Evolutionary conservation across 768 basidiomycete species (phyloP), one percentile per base, ranked within the genome.

Genomic region (Suillus ampliporus): DNA sequence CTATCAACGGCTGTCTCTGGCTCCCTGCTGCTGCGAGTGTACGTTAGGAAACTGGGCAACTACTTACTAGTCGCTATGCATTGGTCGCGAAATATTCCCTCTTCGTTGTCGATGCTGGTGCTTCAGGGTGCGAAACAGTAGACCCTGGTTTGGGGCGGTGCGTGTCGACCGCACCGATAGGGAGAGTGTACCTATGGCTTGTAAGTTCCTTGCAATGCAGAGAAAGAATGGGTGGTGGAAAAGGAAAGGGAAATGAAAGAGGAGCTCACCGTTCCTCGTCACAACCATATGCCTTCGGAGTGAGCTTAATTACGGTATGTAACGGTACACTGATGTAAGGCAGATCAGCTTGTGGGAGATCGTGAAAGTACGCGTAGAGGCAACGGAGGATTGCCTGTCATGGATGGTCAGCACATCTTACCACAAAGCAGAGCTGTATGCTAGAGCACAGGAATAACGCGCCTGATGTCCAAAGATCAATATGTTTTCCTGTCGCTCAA

Each of bases 311-410:
- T 41, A 99, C 91, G 0, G 97, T 99, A 73, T 99, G 97, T 61
- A 97, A 77, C 1, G 95, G 95, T 51, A 98, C 95, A 80, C 96
- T 97, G 82, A 99, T 93, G 74, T 99, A 99, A 1, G 97, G 97
- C 38, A 99, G 83, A 72, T 99, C 95, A 26, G 85, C 92, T 75
- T 97, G 97, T 1, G 92, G 86, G 26, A 97, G 79, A 68, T 96
- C 86, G 74, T 94, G 91, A 80, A 99, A 99, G 79, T 99, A 99
- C 19, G 97, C 97, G 71, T 99, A 99, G 73, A 93, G 95, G 71
- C 81, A 82, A 28, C 81, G 77, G 28, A 79, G 65, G 53, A 79
- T 77, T 26, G 77, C 72, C 68, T 71, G 38, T 10, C 53, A 53
- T 62, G 31, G n/a, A 34, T 31, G 4, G 23, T 47, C 59, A 61